Conservation (phyloP, 2,329 filamentous ascomycete genomes). For the Hirsutella minnesotensis region DNA sequence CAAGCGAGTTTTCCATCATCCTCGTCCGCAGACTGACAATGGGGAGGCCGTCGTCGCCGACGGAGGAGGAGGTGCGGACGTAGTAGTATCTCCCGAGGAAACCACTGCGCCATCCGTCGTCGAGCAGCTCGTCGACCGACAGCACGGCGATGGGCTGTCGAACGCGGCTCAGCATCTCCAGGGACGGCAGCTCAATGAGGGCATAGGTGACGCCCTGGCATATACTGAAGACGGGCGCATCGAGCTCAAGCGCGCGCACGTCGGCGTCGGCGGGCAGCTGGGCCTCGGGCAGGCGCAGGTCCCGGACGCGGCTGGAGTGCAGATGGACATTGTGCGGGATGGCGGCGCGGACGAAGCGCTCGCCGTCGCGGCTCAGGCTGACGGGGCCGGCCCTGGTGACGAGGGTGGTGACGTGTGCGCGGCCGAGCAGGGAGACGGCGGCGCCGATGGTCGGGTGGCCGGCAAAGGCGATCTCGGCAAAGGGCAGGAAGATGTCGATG, state of each 20-base stretch:
- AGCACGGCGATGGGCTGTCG: constrained; percentile 21
- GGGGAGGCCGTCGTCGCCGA: constrained; percentile 13
- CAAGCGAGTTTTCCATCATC: constrained; percentile 41
- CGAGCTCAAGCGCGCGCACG: constrained; percentile 24
- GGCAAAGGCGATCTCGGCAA: constrained; percentile 46
- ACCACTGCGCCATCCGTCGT: constrained; percentile 41
- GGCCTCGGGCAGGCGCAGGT: constrained; percentile 13
- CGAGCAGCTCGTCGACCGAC: constrained; percentile 24
- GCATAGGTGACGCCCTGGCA: constrained; percentile 66
- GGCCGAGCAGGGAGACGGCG: constrained; percentile 33
- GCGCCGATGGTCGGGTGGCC: constrained; percentile 51
- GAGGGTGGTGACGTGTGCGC: constrained; percentile 26
- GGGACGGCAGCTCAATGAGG: constrained; percentile 47
- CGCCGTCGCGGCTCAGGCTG: constrained; percentile 21
- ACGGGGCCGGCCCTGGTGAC: constrained; percentile 47
- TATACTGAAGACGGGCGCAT: constrained; percentile 44
- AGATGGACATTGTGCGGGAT: constrained; percentile 58
- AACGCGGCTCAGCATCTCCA: constrained; percentile 42
- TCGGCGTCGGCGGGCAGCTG: constrained; percentile 16
- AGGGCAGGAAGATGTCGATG: constrained; percentile 48
- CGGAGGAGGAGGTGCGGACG: constrained; percentile 25
- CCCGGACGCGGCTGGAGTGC: constrained; percentile 33
- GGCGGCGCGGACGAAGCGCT: constrained; percentile 42
- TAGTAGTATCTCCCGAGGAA: constrained; percentile 50
- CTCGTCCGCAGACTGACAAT: constrained; percentile 38